Evolutionary conservation across 2,329 filamentous ascomycete species (phyloP), one percentile per base, ranked within the genome.

Genomic region (Fusarium graminum): DNA sequence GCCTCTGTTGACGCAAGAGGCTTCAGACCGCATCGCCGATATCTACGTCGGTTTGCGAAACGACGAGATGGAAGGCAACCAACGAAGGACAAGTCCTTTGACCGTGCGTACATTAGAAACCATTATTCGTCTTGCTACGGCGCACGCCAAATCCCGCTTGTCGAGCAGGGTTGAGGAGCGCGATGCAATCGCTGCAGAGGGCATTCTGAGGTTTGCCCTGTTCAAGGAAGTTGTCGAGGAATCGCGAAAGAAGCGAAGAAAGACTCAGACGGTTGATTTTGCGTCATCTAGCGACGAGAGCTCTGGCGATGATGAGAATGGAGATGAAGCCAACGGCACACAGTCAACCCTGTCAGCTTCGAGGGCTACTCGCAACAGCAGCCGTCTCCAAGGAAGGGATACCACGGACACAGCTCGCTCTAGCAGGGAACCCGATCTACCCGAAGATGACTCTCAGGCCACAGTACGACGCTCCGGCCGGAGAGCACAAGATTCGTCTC

Each of bases 61-160:
- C 76, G 95, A 99, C 72, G 94, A 98, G 76, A 90, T 99, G 80
- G 91, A 96, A 74, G 92, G 93, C 56, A 97, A 97, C 74, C 92
- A 97, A 78, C 89, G 95, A 71, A 90, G 93, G 71, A 99, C 95
- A 0, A 94, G 92, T 40, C 95, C 95, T 6, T 92, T 99, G 83
- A 99, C 95, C 11, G 94, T 97, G 8, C 92, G 95, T 89, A 98
- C 94, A 3, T 84, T 99, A 16, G 95, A 99, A 79, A 99, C 95
- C 0, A 85, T 99, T n/a, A 98, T 99, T 76, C 95, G 95, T 88
- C 85, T 99, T 17, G 92, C 95, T 7, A 98, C 94, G 1, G 95
- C 95, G 2, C 95, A 99, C 72, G 95, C 95, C 62, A 99, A 98
- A 80, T 88, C 94, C 8, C 88, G 95, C 29, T 83, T 99, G 8